Evolutionary conservation across 73 alveolate species (phyloP).

Genomic region (Loxodes magnus): DNA sequence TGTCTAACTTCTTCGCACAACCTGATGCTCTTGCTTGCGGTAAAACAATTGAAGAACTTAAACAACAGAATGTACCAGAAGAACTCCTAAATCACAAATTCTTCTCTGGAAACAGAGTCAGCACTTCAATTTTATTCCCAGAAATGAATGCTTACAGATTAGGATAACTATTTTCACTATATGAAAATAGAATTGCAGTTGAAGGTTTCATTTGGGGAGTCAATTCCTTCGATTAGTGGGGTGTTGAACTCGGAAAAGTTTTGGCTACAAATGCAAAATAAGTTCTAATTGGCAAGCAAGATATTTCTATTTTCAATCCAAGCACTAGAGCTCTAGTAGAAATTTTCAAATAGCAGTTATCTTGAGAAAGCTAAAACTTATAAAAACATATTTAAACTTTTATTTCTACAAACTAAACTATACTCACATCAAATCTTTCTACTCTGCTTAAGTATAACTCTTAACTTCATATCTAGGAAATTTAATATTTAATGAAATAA

Average conservation of each 20-base stretch:
- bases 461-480: too few relatives aligned
- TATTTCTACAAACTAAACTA: too few relatives aligned
- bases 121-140: slow-evolving; percentile 7
- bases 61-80: slow-evolving; percentile 60
- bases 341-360: too few relatives aligned
- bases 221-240: slow-evolving; percentile 68
- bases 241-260: slow-evolving; percentile 68
- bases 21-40: slow-evolving; percentile 96
- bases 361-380: too few relatives aligned
- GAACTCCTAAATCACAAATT: slow-evolving; percentile 50
- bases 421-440: too few relatives aligned
- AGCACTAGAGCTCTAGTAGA: too few relatives aligned
- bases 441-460: too few relatives aligned
- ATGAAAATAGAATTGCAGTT: slow-evolving; percentile 84
- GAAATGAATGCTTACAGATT: slow-evolving; percentile 29
- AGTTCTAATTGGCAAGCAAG: too few relatives aligned
- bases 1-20: slow-evolving; percentile 92
- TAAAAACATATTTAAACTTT: too few relatives aligned
- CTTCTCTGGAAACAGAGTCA: slow-evolving; percentile 78
- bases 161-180: slow-evolving; percentile 69
- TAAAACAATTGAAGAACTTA: slow-evolving; percentile 19
- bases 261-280: slow-evolving; percentile 54
- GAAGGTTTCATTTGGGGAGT: slow-evolving; percentile 63
- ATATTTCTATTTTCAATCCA: too few relatives aligned
- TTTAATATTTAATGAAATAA: too few relatives aligned